Evolutionary conservation across 306 rosid species (phyloP).

Genomic region (Dryas drummondii): DNA sequence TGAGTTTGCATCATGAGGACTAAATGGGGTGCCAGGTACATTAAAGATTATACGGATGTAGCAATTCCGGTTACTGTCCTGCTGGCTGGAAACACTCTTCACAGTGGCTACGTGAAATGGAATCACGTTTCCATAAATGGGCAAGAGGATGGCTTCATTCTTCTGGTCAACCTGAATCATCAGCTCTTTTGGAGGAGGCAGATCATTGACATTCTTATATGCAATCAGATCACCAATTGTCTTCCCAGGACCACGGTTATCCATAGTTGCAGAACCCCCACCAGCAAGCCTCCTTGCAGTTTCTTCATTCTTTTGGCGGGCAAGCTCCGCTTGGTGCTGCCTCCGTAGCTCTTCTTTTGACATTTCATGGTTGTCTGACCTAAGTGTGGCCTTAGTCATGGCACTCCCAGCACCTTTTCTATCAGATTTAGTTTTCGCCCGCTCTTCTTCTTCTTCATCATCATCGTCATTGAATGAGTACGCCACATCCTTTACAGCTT

Average conservation of each 20-base stretch:
- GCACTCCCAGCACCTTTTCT: conserved; percentile 9
- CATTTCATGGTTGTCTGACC: conserved; percentile 43
- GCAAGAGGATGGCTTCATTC: conserved; percentile 36
- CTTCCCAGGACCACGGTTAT: conserved; percentile 31
- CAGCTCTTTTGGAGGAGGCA: conserved; percentile 31
- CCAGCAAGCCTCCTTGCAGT: conserved; percentile 43
- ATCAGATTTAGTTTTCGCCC: conserved; percentile 3
- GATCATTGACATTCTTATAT: conserved; percentile 39
- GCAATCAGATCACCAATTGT: conserved; percentile 36
- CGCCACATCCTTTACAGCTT: conserved; percentile 40
- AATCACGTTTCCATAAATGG: conserved; percentile 37
- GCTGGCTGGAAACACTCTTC: conserved; percentile 40
- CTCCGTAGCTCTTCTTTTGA: conserved; percentile 39
- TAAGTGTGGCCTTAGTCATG: conserved; percentile 34
- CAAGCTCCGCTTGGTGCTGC: conserved; percentile 45
- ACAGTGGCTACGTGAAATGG: conserved; percentile 41
- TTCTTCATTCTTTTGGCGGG: conserved; percentile 43
- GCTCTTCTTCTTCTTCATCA: conserved; percentile 35
- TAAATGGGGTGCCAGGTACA: conserved; percentile 40
- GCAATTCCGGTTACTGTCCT: conserved; percentile 39
- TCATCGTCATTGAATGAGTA: conserved; percentile 41
- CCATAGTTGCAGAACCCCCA: conserved; percentile 31
- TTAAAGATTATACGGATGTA: conserved; percentile 38
- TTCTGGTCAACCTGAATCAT: conserved; percentile 39
- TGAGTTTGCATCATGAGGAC: conserved; percentile 39